Base-by-base conservation (phyloP, 441 rosid genomes). In the Erysimum cheiri region DNA sequence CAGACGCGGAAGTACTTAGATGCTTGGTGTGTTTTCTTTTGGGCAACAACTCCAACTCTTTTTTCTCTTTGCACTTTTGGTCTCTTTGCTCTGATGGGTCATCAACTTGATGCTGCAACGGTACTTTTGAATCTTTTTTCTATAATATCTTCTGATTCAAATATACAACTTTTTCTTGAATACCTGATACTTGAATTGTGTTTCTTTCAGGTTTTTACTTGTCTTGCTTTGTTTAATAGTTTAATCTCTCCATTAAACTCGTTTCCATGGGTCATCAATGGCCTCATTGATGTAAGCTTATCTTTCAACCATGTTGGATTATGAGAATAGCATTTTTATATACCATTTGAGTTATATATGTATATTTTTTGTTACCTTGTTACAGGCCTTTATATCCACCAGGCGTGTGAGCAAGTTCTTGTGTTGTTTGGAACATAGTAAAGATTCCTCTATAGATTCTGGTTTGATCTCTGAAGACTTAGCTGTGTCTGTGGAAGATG, bases 21-120 rank as follows among this genome's bases (percentile, higher is more conserved):
- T 83, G 99, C 98, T 6, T 94, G 98, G 99, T 90, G 99, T 79
- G 98, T 94, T 50, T 94, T 94, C 88, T 94, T 94, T 77, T 94
- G 98, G 98, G 99, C 98, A 31, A 87, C 97, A 69, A 94, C 98
- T 70, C 98, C 98, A 64, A 85, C 94, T 64, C 97, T 94, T 71
- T 92, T 87, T 80, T 94, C 98, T 65, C 76, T 94, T 50, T 87
- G 73, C 80, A 92, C 98, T 29, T 94, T 94, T 81, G 98, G 98
- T 65, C 91, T 92, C 69, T 87, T 72, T 77, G 75, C 90, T 26
- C 74, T 94, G 78, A 85, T 90, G 99, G 99, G 98, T 46, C 89
- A 94, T 81, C 88, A 90, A 62, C 99, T 94, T 76, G 98, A 94
- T 62, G 98, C 98, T 37, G 99, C 99, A 67, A 85, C 80, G 91